phyloP scores from a whole-genome alignment of 306 rosid species.

The Fragaria nilgerrensis region DNA sequence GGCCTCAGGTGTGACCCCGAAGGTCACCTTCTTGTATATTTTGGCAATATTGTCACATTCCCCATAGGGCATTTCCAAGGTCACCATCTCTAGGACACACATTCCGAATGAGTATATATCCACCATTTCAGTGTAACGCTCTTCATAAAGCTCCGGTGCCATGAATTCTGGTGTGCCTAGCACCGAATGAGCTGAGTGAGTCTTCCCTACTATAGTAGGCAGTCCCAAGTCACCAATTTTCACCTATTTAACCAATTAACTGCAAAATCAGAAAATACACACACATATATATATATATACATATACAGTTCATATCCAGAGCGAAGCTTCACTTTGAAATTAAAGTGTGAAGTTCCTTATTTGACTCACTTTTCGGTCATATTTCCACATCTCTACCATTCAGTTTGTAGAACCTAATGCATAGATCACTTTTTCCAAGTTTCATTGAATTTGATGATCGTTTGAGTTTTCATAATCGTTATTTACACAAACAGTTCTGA shows the following conservation, averaged over 20 bases:
- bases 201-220: slow-evolving; percentile 81
- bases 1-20: slow-evolving; percentile 72
- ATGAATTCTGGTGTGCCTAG: slow-evolving; percentile 12
- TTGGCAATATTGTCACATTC: slow-evolving; percentile 85
- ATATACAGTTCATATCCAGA: too few relatives aligned
- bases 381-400: too few relatives aligned
- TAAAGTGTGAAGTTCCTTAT: too few relatives aligned
- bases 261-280: background rate
- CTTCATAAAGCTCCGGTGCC: slow-evolving; percentile 35
- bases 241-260: slow-evolving; percentile 41
- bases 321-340: too few relatives aligned
- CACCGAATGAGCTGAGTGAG: slow-evolving; percentile 76
- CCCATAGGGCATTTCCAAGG: slow-evolving; percentile 79
- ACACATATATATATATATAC: too few relatives aligned
- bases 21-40: slow-evolving; percentile 72
- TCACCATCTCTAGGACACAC: slow-evolving; percentile 86
- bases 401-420: too few relatives aligned
- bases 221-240: slow-evolving; percentile 95
- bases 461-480: too few relatives aligned
- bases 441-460: too few relatives aligned
- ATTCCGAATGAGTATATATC: slow-evolving; percentile 92
- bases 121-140: slow-evolving; percentile 79
- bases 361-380: too few relatives aligned
- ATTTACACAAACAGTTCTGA: too few relatives aligned
- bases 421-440: too few relatives aligned